These are phyloP conservation scores for Fusarium sacchari DNA, from an alignment of 2,329 filamentous ascomycete species.

Conservation along the genomic window DNA sequence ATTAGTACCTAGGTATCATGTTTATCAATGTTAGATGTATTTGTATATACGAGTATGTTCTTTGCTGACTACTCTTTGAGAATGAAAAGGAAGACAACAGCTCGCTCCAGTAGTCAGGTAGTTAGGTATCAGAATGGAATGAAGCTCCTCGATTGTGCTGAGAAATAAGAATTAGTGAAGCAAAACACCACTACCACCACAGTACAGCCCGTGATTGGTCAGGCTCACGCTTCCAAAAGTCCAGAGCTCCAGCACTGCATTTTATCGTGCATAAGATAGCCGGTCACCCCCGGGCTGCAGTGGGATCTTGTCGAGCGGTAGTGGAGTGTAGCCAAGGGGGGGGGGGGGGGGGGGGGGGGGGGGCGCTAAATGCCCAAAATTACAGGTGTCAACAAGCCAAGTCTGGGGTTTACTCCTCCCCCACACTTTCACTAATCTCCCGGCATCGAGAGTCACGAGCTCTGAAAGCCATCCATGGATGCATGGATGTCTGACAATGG, in stretches of 20 bases:
- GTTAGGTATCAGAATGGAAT: background rate
- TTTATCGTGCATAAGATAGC: constrained; percentile 29
- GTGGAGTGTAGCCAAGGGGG: background rate
- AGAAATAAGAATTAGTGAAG: constrained; percentile 40
- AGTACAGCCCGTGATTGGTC: constrained; percentile 10
- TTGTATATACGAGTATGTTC: too few species aligned
- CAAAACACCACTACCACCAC: constrained; percentile 15
- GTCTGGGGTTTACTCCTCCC: constrained; percentile 28
- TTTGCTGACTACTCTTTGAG: background rate
- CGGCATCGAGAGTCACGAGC: constrained; percentile 5
- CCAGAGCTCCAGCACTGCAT: constrained; percentile 26
- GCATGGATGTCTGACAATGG: constrained; percentile 4
- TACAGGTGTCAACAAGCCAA: constrained; percentile 17
- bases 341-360: too few species aligned
- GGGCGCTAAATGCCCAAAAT: constrained; percentile 2
- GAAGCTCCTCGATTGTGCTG: constrained; percentile 14
- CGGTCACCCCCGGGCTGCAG: constrained; percentile 25
- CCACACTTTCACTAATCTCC: constrained; percentile 23
- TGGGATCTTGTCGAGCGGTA: constrained; percentile 17
- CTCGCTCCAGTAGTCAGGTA: background rate
- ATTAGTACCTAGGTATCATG: background rate
- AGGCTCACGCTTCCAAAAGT: constrained; percentile 8
- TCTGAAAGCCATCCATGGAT: constrained; percentile 19
- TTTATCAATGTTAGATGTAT: too few species aligned
- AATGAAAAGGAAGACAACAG: background rate